A percentile compares a stretch with the other conserved stretches of the same genome.
Evolutionary conservation across 2,329 filamentous ascomycete genomes (phyloP).

Genomic region (Madurella fahalii): DNA sequence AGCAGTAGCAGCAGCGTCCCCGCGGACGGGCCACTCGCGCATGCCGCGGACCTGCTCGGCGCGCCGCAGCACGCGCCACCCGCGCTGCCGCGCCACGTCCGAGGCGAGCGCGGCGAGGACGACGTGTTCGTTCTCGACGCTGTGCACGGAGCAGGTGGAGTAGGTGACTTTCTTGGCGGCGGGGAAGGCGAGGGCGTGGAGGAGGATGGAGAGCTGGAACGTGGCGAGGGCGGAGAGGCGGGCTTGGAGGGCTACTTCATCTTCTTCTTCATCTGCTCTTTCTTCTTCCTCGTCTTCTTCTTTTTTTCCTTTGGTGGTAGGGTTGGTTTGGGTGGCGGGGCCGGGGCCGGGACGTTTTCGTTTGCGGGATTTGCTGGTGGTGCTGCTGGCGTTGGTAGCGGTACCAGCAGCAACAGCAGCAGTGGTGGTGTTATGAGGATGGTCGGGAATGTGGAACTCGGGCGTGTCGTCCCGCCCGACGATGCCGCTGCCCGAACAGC

Average conservation of each 20-base stretch:
- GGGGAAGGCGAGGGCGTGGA: constrained; percentile 81
- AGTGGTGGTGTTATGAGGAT: constrained; percentile 18
- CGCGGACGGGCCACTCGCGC: constrained; percentile 68
- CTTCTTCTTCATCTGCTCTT: constrained; percentile 27
- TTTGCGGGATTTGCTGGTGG: constrained; percentile 15
- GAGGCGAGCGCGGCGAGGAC: constrained; percentile 69
- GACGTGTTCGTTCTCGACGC: constrained; percentile 83
- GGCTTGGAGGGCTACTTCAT: constrained; percentile 48
- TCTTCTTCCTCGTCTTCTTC: no score
- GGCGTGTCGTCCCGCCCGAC: constrained; percentile 80
- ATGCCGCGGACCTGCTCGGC: constrained; percentile 73
- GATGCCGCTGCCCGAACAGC: constrained; percentile 93
- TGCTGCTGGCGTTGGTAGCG: neutral
- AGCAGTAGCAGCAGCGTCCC: constrained; percentile 42
- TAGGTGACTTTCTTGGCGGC: constrained; percentile 75
- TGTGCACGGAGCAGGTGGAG: constrained; percentile 87
- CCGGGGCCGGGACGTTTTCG: constrained; percentile 7
- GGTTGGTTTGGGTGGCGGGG: neutral
- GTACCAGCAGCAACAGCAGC: no score
- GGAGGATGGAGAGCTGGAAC: constrained; percentile 77
- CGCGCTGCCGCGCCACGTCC: constrained; percentile 57
- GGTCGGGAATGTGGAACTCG: constrained; percentile 55
- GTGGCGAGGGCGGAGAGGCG: constrained; percentile 70
- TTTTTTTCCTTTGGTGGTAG: constrained; percentile 43
- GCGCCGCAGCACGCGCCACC: constrained; percentile 74